Base-by-base conservation (phyloP, 768 basidiomycete species). In the Leccinum incarnatum region DNA sequence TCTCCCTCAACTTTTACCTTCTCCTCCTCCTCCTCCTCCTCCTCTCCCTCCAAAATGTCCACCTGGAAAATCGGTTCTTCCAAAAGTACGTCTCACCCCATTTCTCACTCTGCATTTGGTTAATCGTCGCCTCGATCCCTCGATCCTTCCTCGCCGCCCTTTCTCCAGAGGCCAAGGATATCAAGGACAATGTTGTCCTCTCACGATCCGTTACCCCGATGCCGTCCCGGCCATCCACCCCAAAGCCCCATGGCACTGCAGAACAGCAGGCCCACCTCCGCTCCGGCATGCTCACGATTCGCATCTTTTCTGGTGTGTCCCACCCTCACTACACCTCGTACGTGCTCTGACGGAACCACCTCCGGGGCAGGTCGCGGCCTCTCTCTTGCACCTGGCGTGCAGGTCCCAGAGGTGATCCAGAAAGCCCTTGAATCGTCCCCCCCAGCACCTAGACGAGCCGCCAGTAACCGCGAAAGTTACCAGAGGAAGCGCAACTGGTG, bases 401-500 rank as follows among this genome's bases (percentile, higher is more conserved):
- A 81, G 32, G 78, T 98, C 29, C 97, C 97, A 4, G 87, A 89
- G 9, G 86, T 90, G 19, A 91, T 98, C 65, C 87, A 91, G 67
- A 84, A 83, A 56, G 94, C 93, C 5, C 80, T 97, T 48, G 84
- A 86, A 57, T 79, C 82, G 17, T 76, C 81, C 6, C 82, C 81
- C 6, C 81, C 83, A 4, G 75, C 82, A 8, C 69, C 79, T 12
- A 78, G 85, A 51, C 79, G 78, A 49, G 82, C 84, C 7, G 81
- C 83, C 5, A 87, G 85, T 73, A 89, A 92, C 72, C 83, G 95
- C 48, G 96, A 98, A 67, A 95, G 91, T 69, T 77, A 95, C 72
- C 95, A 96, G 72, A 83, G 97, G 63, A 93, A 88, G 74, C 93
- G 95, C 59, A 89, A 87, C 75, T 88, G 89, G 89, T 95, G 91